Evolutionary conservation across 352 stramenopile species (phyloP), one percentile per base, ranked within the genome.

Genomic region (Saprolegnia diclina): DNA sequence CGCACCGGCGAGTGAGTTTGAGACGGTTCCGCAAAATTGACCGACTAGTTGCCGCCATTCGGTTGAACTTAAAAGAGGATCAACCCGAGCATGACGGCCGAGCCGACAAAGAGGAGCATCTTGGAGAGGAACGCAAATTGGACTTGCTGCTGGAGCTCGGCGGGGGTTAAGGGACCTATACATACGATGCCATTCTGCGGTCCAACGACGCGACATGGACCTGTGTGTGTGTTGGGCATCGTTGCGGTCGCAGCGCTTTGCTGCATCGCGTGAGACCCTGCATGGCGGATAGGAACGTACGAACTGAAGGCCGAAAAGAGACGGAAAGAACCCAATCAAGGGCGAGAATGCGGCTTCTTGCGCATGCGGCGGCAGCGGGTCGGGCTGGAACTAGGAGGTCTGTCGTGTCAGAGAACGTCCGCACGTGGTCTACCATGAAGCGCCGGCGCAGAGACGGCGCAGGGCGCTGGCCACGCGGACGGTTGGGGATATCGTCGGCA

Each of bases 301-400:
- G 69, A 87, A 86, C 56, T 81, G 77, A 32, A 87, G 72, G 11
- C 85, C 82, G 71, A 96, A 95, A 50, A 95, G 79, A 14, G 85
- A 87, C 14, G 89, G 85, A 64, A 94, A 94, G 78, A 93, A 94
- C 5, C 86, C 86, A 19, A 93, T 78, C 4, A 81, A 88, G 18
- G 87, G 80, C 10, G 83, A 89, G 73, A 87, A 84, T 5, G 22
- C 55, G 11, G 56, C 55, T 55, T 67, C 65, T 56, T 72, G 65
- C 18, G 13, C 35, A 16, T 54, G 45, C 14, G 24, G 37, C 11
- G 13, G 13, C n/a, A 56, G 46, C n/a, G 44, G 6, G n/a, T 65
- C 55, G 11, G 29, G 54, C 4, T 35, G 55, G 5, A 59, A 21
- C 62, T 56, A 68, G 18, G 26, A 5, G 0, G 18, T 16, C 37